Evolutionary conservation across 257 asterid species (phyloP).

Genomic region (Nemophila menziesii): DNA sequence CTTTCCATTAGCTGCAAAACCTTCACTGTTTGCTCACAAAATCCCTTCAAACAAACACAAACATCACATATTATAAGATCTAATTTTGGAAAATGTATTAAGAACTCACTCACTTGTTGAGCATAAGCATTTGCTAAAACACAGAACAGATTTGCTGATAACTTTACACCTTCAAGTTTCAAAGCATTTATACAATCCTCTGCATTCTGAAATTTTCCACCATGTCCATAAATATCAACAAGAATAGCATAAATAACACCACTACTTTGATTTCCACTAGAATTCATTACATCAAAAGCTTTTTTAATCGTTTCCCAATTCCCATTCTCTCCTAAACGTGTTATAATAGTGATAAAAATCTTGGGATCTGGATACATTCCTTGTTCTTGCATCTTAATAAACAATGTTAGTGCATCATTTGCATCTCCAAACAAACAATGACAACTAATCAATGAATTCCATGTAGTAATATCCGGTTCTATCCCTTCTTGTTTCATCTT

Average conservation of each 20-base stretch:
- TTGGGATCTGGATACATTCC: constrained; percentile 82
- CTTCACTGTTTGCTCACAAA: constrained; percentile 74
- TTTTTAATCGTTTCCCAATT: constrained; percentile 49
- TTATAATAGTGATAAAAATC: constrained; percentile 54
- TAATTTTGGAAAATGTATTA: neutral
- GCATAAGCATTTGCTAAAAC: constrained; percentile 91
- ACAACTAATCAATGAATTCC: constrained; percentile 84
- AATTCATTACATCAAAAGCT: constrained; percentile 38
- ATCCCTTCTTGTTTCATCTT: constrained; percentile 57
- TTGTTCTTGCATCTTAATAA: constrained; percentile 63
- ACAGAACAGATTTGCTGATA: constrained; percentile 58
- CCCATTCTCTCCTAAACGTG: constrained; percentile 70
- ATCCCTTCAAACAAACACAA: constrained; percentile 70
- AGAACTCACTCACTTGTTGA: constrained; percentile 55
- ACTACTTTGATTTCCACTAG: constrained; percentile 64
- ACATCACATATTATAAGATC: neutral
- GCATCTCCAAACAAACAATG: constrained; percentile 65
- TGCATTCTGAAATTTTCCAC: constrained; percentile 52
- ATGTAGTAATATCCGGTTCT: constrained; percentile 59
- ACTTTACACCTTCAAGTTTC: constrained; percentile 53
- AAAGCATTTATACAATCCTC: constrained; percentile 55
- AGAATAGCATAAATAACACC: constrained; percentile 64
- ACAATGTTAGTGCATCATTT: constrained; percentile 44
- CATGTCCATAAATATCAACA: constrained; percentile 80
- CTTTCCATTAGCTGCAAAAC: constrained; percentile 83